Evolutionary conservation across 345 rosid genomes (phyloP).

Genomic region (Trapa incisa): DNA sequence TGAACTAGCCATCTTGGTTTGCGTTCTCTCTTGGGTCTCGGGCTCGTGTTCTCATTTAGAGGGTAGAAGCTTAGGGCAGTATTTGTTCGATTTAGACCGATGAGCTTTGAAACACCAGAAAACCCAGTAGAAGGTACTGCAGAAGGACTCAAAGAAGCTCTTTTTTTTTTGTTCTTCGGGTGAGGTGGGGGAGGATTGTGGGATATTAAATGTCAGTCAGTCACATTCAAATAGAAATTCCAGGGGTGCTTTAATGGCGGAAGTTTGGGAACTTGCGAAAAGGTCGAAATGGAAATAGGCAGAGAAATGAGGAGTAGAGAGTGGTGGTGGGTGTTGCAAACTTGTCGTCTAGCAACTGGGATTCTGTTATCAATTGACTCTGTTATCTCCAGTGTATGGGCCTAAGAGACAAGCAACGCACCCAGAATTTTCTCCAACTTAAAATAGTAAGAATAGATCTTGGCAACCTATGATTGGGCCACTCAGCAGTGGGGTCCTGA

Average conservation of each 20-base stretch:
- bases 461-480: too few species aligned
- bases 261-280: neutral
- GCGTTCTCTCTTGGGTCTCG: neutral
- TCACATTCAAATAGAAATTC: neutral
- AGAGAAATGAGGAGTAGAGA: neutral
- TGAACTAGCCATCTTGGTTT: constrained; percentile 6
- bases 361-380: neutral
- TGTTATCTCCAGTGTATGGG: neutral
- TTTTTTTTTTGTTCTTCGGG: neutral
- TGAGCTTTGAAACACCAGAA: neutral
- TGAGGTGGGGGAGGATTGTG: neutral
- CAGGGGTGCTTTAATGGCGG: neutral
- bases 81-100: neutral
- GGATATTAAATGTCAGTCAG: too few species aligned
- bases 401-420: neutral
- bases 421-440: neutral
- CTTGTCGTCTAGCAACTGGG: constrained; percentile 5
- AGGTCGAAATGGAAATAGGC: neutral
- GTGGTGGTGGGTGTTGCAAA: neutral
- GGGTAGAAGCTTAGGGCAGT: neutral
- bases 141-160: too few species aligned
- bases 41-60: neutral
- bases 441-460: too few species aligned
- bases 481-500: too few species aligned
- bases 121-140: neutral